Evolutionary conservation across 352 stramenopile genomes (phyloP).

Genomic region (Pythium utonaiense): DNA sequence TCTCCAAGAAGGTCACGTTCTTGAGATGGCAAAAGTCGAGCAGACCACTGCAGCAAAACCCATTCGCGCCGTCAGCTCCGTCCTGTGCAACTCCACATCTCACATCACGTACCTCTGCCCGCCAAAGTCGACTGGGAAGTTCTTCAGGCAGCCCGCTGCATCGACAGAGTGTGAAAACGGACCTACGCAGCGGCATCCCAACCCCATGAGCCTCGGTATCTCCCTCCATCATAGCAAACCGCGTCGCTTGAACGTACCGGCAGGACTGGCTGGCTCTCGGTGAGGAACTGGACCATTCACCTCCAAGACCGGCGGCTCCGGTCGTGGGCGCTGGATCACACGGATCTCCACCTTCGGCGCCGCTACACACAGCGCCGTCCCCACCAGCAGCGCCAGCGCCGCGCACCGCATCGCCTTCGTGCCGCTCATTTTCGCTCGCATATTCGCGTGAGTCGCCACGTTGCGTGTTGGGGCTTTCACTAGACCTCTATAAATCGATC

Average conservation of each 20-base stretch:
- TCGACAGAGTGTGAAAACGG: slow-evolving; percentile 34
- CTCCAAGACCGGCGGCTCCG: slow-evolving; percentile 10
- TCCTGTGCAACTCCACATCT: too few relatives aligned
- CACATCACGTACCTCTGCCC: slow-evolving; percentile 37
- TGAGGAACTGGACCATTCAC: slow-evolving; percentile 37
- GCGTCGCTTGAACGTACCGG: slow-evolving; percentile 14
- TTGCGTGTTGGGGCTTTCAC: slow-evolving; percentile 1
- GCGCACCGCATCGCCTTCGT: not conserved
- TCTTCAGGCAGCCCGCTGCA: slow-evolving; percentile 39
- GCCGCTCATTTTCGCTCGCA: slow-evolving; percentile 5
- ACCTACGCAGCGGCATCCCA: slow-evolving; percentile 14
- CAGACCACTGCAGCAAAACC: slow-evolving; percentile 41
- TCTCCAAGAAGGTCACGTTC: slow-evolving; percentile 53
- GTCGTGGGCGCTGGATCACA: slow-evolving; percentile 37
- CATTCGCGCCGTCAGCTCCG: not conserved
- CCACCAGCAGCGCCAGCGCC: slow-evolving; percentile 21
- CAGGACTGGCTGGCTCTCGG: slow-evolving; percentile 40
- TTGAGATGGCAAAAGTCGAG: slow-evolving; percentile 58
- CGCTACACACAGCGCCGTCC: slow-evolving; percentile 27
- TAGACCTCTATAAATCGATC: not conserved
- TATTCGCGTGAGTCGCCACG: not conserved
- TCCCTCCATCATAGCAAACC: not conserved
- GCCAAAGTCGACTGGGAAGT: slow-evolving; percentile 37
- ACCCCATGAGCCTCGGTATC: not conserved
- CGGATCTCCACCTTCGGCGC: slow-evolving; percentile 61